phyloP scores from a whole-genome alignment of 1,284 basidiomycete species.

The Takashimella tepidaria region DNA sequence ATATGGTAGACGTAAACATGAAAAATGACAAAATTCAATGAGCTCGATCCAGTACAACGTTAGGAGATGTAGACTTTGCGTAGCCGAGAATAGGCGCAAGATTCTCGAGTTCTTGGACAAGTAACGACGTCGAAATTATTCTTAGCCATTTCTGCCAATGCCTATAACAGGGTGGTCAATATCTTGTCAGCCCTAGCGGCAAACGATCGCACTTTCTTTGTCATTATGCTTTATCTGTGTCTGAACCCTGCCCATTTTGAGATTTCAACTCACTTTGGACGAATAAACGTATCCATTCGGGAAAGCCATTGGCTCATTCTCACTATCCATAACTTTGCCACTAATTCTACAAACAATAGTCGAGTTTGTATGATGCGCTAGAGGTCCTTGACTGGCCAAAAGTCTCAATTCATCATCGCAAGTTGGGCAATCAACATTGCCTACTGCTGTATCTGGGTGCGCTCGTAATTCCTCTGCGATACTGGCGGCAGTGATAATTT shows the following conservation, averaged over 20 bases:
- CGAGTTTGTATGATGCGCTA: slow-evolving; percentile 89
- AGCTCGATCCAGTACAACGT: no score
- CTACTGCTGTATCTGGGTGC: slow-evolving; percentile 48
- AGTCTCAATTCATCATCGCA: slow-evolving; percentile 71
- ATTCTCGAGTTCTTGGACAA: slow-evolving; percentile 70
- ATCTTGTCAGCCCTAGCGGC: slow-evolving; percentile 1
- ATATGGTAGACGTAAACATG: no score
- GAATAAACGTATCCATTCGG: slow-evolving; percentile 92
- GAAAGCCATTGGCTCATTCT: slow-evolving; percentile 87
- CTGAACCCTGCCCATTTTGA: no score
- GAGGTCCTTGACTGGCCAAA: slow-evolving; percentile 80
- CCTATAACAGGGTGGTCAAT: slow-evolving; percentile 54
- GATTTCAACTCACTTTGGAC: slow-evolving; percentile 59
- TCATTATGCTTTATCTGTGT: no score
- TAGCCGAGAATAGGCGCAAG: slow-evolving; percentile 61
- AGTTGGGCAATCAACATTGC: slow-evolving; percentile 85
- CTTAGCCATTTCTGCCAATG: slow-evolving; percentile 73
- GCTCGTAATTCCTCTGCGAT: slow-evolving; percentile 17
- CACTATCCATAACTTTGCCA: slow-evolving; percentile 89
- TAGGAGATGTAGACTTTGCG: slow-evolving; percentile 69
- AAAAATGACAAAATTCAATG: no score
- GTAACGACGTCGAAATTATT: slow-evolving; percentile 65
- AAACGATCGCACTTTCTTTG: no score
- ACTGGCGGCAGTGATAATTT: neutral
- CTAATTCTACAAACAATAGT: slow-evolving; percentile 87